A percentile compares a stretch with the other conserved stretches of the same genome.
phyloP scores from a whole-genome alignment of 169 alveolate genomes.

The Plasmodium falciparum region DNA sequence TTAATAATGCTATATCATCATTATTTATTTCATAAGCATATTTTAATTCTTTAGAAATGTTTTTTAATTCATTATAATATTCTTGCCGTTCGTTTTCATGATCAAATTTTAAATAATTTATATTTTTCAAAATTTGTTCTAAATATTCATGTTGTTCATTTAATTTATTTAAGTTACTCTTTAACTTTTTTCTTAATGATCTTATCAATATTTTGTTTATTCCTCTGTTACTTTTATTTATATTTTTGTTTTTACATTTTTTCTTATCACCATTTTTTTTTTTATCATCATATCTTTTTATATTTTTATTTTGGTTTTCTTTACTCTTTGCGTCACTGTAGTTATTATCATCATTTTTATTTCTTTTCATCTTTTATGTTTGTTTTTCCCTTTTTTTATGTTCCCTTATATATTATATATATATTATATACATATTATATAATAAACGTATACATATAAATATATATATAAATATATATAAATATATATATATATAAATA shows the following conservation, averaged over 20 bases:
- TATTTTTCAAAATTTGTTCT: constrained; percentile 8
- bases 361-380: neutral
- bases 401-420: neutral
- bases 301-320: neutral
- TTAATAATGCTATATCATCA: constrained; percentile 72
- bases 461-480: neutral
- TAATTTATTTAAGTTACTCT: constrained; percentile 20
- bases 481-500: neutral
- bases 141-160: constrained; percentile 44
- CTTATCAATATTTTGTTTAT: constrained; percentile 34
- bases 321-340: neutral
- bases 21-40: constrained; percentile 41
- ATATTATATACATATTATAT: neutral
- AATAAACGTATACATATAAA: neutral
- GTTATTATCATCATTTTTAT: neutral
- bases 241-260: neutral
- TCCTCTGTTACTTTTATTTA: constrained; percentile 16
- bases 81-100: neutral
- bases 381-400: neutral
- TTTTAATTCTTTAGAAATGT: constrained; percentile 35
- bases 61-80: constrained; percentile 17
- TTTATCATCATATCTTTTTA: too few relatives aligned
- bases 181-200: constrained; percentile 38
- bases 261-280: constrained; percentile 2
- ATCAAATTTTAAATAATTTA: constrained; percentile 35